A percentile compares a stretch with the other conserved stretches of the same genome.
Conservation (phyloP, 768 basidiomycete species). For the Xerocomus spinulosus region DNA sequence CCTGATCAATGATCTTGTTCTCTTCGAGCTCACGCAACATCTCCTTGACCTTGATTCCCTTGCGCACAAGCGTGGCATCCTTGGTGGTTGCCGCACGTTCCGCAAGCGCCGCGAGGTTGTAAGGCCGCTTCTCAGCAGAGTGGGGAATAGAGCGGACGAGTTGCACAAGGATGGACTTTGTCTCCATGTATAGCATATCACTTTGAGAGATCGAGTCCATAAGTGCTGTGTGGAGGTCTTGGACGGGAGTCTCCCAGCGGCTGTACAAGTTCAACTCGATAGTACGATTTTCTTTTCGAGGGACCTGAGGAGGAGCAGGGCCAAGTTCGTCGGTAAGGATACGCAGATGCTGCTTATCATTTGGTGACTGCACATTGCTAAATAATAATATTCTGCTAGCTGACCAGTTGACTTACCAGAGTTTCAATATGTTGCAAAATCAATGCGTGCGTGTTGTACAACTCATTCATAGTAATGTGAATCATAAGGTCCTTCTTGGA, state of each 20-base stretch:
- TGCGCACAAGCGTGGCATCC: conserved; percentile 91
- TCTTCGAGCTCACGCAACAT: conserved; percentile 96
- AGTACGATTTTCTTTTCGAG: conserved; percentile 95
- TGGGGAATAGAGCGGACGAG: conserved; percentile 92
- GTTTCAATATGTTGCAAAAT: conserved; percentile 93
- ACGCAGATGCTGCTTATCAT: conserved; percentile 95
- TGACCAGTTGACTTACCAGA: conserved; percentile 52
- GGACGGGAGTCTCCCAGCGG: conserved; percentile 99
- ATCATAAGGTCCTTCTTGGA: conserved; percentile 99
- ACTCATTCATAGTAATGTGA: conserved; percentile 96
- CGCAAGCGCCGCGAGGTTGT: conserved; percentile 83
- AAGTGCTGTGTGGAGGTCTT: conserved; percentile 92
- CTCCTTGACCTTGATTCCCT: conserved; percentile 99
- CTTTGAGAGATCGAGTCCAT: conserved; percentile 97
- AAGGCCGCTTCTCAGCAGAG: conserved; percentile 77
- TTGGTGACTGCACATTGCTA: conserved; percentile 65
- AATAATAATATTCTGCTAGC: background rate
- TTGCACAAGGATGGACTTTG: conserved; percentile 98
- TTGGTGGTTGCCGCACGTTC: conserved; percentile 97
- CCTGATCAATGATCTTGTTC: conserved; percentile 73
- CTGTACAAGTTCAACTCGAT: conserved; percentile 91
- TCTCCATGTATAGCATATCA: conserved; percentile 99
- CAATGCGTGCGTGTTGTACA: conserved; percentile 98
- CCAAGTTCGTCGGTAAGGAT: conserved; percentile 97
- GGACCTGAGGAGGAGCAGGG: conserved; percentile 88